phyloP scores from a whole-genome alignment of 192 early-diverging fungal species.

The Spinellus fusiger region DNA sequence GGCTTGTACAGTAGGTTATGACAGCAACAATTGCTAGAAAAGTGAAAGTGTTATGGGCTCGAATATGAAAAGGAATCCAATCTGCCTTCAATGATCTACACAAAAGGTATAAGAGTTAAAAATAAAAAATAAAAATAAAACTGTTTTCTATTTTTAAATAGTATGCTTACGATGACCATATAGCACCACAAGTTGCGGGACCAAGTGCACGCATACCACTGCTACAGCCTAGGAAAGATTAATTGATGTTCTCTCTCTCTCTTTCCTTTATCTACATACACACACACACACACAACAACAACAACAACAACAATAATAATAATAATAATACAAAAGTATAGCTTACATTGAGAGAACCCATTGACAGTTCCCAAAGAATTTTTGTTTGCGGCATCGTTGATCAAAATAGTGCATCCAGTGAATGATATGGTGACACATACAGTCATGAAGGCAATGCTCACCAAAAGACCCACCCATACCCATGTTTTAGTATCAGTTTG shows the following conservation, averaged over 20 bases:
- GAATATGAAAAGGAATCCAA: constrained; percentile 4
- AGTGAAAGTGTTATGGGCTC: not conserved
- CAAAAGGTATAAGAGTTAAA: not conserved
- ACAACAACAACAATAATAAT: not conserved
- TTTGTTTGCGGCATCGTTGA: constrained; percentile 40
- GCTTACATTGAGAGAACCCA: constrained; percentile 43
- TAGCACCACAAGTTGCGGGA: constrained; percentile 41
- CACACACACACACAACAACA: not conserved
- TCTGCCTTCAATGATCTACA: constrained; percentile 5
- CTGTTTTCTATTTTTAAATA: not conserved
- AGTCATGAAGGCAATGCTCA: constrained; percentile 14
- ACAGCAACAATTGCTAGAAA: not conserved
- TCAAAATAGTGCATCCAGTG: constrained; percentile 40
- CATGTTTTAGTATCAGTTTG: constrained; percentile 12
- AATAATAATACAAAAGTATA: not conserved
- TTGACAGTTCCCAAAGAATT: constrained; percentile 49
- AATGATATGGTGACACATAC: constrained; percentile 24
- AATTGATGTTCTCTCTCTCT: not conserved
- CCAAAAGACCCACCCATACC: constrained; percentile 24
- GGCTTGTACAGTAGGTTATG: not conserved
- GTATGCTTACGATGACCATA: constrained; percentile 36
- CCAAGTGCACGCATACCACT: constrained; percentile 38
- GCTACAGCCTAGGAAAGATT: constrained; percentile 6
- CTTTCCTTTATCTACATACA: not conserved
- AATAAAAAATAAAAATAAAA: not conserved